Evolutionary conservation across 345 rosid species (phyloP), one percentile per base, ranked within the genome.

Genomic region (Psidium friedrichsthalianum): DNA sequence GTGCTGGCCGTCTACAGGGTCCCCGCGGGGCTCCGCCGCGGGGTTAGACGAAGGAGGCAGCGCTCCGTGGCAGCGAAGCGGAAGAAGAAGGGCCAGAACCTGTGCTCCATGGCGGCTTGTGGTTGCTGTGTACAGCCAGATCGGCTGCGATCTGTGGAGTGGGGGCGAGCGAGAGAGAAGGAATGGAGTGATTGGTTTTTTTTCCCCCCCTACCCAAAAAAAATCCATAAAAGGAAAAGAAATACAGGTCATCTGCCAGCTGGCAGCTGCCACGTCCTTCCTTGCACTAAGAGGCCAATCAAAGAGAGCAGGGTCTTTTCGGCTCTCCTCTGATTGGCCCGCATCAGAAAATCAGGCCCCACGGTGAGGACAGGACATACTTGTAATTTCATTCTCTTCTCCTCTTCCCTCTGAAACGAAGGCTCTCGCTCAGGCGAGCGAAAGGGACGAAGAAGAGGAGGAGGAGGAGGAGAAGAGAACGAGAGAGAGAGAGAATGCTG

Each of bases 11-110:
- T 95, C 5, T 92, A 90, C 88, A 93, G 83, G 89, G 92, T 93
- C 11, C 98, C 98, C 7, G 91, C 91, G 47, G 91, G 92, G 22
- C 89, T 94, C 24, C 93, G 93, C 88, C 91, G 89, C 87, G 93
- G 93, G 86, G 94, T 89, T 91, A 88, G 83, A 85, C 85, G 82
- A 85, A 83, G 84, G 84, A 90, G 89, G 83, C 90, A 92, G 24
- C 90, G 89, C 1, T 88, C 86, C 6, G 11, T 85, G 47, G 56
- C 24, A 83, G 84, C 53, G 83, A 91, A 84, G 83, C 54, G 83
- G 87, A 69, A 85, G 83, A 92, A 87, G 47, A 88, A 86, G 56
- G 56, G 22, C 47, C 47, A 44, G 47, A 44, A 44, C 47, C 47
- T 44, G 7, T 5, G 47, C 47, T 5, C 47, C 47, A 44, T 44